phyloP scores from a whole-genome alignment of 2,329 filamentous ascomycete genomes.

The Pseudogymnoascus sp. region DNA sequence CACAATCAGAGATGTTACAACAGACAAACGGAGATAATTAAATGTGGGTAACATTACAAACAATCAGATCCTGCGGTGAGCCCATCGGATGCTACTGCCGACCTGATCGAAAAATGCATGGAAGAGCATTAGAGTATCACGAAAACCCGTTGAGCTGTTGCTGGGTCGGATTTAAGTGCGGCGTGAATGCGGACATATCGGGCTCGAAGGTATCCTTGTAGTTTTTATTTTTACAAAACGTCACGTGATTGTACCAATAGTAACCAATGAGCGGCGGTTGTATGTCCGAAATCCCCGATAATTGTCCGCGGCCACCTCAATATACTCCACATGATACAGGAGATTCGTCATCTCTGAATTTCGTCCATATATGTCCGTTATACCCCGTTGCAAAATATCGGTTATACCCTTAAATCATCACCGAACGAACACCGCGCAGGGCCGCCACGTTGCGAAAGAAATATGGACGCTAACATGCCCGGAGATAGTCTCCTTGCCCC shows the following conservation, averaged over 20 bases:
- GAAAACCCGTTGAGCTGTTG: background rate
- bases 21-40: slow-evolving; percentile 2
- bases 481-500: background rate
- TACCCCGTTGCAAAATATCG: background rate
- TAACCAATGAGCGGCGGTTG: background rate
- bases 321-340: background rate
- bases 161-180: background rate
- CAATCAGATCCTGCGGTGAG: background rate
- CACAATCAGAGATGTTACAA: background rate
- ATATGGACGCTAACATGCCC: background rate
- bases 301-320: background rate
- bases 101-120: background rate
- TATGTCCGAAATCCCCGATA: background rate
- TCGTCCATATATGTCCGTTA: background rate
- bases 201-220: background rate
- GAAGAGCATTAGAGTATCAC: background rate
- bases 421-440: background rate
- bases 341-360: background rate
- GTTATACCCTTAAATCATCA: background rate
- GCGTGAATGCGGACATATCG: background rate
- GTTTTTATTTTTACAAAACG: background rate
- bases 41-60: background rate
- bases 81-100: background rate
- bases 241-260: background rate
- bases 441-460: background rate